phyloP scores from a whole-genome alignment of 176 grass and related monocot genomes.

The Canna indica region DNA sequence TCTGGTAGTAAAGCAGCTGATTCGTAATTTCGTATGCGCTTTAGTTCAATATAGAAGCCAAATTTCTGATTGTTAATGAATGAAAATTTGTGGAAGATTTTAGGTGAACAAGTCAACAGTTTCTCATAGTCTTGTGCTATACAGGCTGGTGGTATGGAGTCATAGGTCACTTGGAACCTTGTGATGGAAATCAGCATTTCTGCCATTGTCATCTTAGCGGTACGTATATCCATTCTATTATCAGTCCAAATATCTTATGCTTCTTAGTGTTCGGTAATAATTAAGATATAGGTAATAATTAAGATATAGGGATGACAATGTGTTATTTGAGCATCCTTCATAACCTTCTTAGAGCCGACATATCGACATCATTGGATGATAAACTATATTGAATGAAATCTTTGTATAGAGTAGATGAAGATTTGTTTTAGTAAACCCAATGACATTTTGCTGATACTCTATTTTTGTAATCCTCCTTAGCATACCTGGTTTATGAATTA shows the following conservation, averaged over 20 bases:
- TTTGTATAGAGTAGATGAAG: not conserved
- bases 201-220: constrained; percentile 5
- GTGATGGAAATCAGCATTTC: constrained; percentile 49
- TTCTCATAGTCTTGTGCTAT: constrained; percentile 30
- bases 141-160: constrained; percentile 99
- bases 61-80: not conserved
- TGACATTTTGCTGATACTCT: not conserved
- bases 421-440: not conserved
- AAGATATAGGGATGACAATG: not conserved
- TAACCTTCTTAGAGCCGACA: no score
- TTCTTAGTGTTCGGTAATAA: no score
- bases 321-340: not conserved
- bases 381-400: not conserved
- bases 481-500: no score
- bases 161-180: constrained; percentile 84
- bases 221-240: not conserved
- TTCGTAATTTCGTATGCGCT: no score
- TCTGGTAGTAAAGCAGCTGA: constrained; percentile 6
- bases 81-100: no score
- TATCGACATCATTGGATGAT: not conserved
- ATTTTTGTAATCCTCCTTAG: no score
- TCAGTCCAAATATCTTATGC: not conserved
- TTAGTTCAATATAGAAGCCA: not conserved
- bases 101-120: constrained; percentile 30
- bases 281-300: no score